Conservation (phyloP, 1,284 basidiomycete genomes). For the Erythrobasidium hasegawianum region DNA sequence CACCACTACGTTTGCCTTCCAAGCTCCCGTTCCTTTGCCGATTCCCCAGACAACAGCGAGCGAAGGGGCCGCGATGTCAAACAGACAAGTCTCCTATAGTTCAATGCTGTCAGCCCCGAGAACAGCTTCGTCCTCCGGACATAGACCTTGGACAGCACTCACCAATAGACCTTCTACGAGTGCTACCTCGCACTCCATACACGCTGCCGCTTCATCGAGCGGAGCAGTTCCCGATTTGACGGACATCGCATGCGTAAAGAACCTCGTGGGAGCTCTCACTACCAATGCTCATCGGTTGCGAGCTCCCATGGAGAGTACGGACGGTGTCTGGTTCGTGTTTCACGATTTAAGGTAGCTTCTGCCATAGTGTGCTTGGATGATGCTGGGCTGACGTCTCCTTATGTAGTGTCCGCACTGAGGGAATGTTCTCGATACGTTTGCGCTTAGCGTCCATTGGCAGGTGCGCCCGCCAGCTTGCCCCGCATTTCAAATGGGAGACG, state of each 20-base stretch:
- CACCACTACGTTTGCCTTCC: constrained; percentile 19
- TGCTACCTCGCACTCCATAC: constrained; percentile 8
- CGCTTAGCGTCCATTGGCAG: constrained; percentile 45
- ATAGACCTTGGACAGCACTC: constrained; percentile 9
- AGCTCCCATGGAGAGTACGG: constrained; percentile 57
- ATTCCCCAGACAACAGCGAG: not conserved
- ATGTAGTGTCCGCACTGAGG: constrained; percentile 70
- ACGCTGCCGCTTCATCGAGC: not conserved
- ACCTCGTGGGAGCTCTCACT: constrained; percentile 78
- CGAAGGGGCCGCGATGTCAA: not conserved
- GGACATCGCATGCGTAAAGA: constrained; percentile 47
- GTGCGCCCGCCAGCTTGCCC: too few species aligned
- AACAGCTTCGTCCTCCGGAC: constrained; percentile 5
- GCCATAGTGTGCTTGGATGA: not conserved
- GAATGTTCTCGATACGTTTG: constrained; percentile 52
- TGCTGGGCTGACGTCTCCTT: not conserved
- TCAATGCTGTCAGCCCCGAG: not conserved
- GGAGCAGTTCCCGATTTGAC: not conserved
- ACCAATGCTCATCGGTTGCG: constrained; percentile 74
- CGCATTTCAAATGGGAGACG: too few species aligned
- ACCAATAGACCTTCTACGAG: constrained; percentile 27
- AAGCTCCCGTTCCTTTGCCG: constrained; percentile 11
- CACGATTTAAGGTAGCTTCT: constrained; percentile 62
- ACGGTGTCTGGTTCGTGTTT: constrained; percentile 79
- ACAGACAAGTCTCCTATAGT: constrained; percentile 7